Conservation (phyloP, 192 early-diverging fungal species). For the Spizellomyces punctatus region DNA sequence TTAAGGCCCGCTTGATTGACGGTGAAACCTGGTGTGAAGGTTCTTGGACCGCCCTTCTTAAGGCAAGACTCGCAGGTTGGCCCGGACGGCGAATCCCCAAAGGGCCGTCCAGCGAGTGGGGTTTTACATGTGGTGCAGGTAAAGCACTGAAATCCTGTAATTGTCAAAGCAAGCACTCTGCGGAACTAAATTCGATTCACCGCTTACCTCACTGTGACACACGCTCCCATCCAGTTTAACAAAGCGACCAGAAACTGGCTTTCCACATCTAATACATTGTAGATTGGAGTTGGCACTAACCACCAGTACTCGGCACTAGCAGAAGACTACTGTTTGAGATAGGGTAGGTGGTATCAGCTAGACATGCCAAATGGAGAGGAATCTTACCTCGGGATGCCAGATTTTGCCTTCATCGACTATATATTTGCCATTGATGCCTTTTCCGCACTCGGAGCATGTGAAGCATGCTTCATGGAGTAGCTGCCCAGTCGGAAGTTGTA, state of each 20-base stretch:
- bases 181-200: constrained; percentile 4
- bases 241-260: constrained; percentile 16
- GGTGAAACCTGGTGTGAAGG: constrained; percentile 20
- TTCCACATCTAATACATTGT: constrained; percentile 6
- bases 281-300: background rate
- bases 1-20: constrained; percentile 16
- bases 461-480: constrained; percentile 12
- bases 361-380: background rate
- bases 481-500: constrained; percentile 12
- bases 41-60: background rate
- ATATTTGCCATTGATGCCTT: constrained; percentile 17
- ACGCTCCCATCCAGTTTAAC: constrained; percentile 15
- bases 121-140: constrained; percentile 5
- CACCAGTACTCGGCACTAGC: constrained; percentile 6
- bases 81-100: constrained; percentile 14
- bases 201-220: constrained; percentile 16
- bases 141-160: constrained; percentile 9
- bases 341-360: background rate
- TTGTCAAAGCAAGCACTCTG: background rate
- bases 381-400: constrained; percentile 21
- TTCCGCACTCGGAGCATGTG: constrained; percentile 3
- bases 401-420: constrained; percentile 5
- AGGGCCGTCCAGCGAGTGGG: background rate
- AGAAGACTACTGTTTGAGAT: background rate
- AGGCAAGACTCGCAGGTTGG: constrained; percentile 18